Conservation (phyloP, 345 rosid genomes). For the Brassica nigra region DNA sequence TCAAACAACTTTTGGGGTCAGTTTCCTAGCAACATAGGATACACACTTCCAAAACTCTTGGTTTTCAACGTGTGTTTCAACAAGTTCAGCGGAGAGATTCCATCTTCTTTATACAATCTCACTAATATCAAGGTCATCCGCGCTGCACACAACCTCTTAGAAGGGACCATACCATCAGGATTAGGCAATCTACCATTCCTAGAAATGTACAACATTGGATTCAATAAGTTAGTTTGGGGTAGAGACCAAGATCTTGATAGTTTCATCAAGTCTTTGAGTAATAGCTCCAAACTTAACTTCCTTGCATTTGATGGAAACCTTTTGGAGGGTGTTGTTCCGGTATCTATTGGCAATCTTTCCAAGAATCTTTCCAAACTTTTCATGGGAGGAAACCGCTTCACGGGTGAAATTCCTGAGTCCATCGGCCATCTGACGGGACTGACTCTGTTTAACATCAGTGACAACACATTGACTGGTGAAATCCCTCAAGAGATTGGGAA, state of each 20-base stretch:
- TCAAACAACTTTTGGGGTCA: conserved; percentile 49
- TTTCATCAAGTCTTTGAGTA: conserved; percentile 46
- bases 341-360: conserved; percentile 52
- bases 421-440: conserved; percentile 46
- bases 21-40: conserved; percentile 44
- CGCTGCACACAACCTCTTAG: conserved; percentile 40
- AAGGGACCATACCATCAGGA: conserved; percentile 46
- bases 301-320: conserved; percentile 49
- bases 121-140: conserved; percentile 46
- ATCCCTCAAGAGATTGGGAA: conserved; percentile 50
- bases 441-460: conserved; percentile 45
- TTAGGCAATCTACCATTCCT: conserved; percentile 47
- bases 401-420: conserved; percentile 43
- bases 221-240: conserved; percentile 38
- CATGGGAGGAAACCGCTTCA: conserved; percentile 50
- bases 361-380: conserved; percentile 32
- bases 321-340: conserved; percentile 47
- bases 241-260: conserved; percentile 36
- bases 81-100: conserved; percentile 48
- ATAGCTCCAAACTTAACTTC: conserved; percentile 41
- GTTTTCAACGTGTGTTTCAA: conserved; percentile 47
- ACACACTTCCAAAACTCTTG: conserved; percentile 49
- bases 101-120: conserved; percentile 51
- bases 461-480: conserved; percentile 47
- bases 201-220: conserved; percentile 45